phyloP scores from a whole-genome alignment of 1,284 basidiomycete species.

The Sphagnurus paluster region DNA sequence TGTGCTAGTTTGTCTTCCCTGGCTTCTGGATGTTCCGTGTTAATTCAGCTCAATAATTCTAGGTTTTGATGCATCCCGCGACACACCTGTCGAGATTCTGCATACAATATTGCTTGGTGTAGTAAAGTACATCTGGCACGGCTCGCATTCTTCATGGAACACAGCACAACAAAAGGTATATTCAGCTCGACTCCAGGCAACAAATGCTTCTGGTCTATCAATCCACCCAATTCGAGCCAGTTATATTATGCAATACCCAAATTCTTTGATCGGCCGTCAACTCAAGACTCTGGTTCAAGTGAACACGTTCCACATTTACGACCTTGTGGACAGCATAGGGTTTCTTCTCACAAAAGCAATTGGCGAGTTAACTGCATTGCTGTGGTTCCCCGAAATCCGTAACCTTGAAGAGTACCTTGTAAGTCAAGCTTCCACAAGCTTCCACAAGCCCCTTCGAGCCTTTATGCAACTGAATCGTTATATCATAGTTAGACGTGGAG shows the following conservation, averaged over 20 bases:
- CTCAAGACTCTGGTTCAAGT: conserved; percentile 39
- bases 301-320: conserved; percentile 32
- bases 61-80: conserved; percentile 23
- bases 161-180: conserved; percentile 22
- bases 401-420: conserved; percentile 36
- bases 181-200: conserved; percentile 27
- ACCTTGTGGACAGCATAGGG: conserved; percentile 21
- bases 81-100: conserved; percentile 39
- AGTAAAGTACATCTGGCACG: conserved; percentile 39
- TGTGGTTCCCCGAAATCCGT: conserved; percentile 35
- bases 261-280: conserved; percentile 39
- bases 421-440: too few species aligned
- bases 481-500: too few species aligned
- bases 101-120: conserved; percentile 38
- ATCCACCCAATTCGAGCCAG: conserved; percentile 30
- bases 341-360: conserved; percentile 11
- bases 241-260: conserved; percentile 40
- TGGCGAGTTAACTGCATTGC: conserved; percentile 28
- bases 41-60: neutral
- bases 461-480: too few species aligned
- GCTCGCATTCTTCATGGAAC: conserved; percentile 22
- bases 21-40: too few species aligned
- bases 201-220: conserved; percentile 29
- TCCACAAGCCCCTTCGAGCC: too few species aligned
- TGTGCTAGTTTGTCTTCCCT: neutral